Base-by-base conservation (phyloP, 768 basidiomycete species). In the Cystobasidium onofrii region DNA sequence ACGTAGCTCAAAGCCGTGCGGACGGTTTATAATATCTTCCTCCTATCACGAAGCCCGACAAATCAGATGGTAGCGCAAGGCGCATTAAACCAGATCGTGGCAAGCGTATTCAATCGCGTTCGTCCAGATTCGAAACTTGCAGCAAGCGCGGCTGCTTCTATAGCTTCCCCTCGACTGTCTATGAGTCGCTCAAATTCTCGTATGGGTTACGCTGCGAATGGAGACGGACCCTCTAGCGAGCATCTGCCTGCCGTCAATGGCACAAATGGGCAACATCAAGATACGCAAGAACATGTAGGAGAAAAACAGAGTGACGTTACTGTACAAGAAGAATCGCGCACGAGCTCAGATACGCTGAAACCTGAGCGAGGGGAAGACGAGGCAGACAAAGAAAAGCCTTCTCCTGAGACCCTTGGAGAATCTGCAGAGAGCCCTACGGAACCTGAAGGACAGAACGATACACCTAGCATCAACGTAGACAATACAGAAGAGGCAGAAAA, bases 41-140 rank as follows among this genome's bases (percentile, higher is more conserved):
- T 99, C 31, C 85, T 98, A 74, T 93, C 91, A 78, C 85, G 86
- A 25, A 92, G 95, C 78, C 86, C 89, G 3, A 90, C 93, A 63
- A 98, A 95, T 77, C 96, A 98, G 82, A 94, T 91, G 84, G 95
- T 99, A 43, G 96, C 96, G 20, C 96, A 99, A 81, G 96, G 95
- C 23, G 92, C 94, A 20, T 86, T 99, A 20, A 93, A 92, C 0
- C 96, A 99, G 81, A 98, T 99, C 88, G 93, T 98, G 1, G 90
- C 96, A 78, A 94, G 97, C 78, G 88, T 98, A 72, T 98, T 99
- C 80, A 86, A 89, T 17, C 86, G 96, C 25, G 80, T 84, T 43
- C 36, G 39, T 17, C 46, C 43, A 25, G 71, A 73, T 4, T 27
- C 64, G 39, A 75, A 29, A 72, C 64, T 64, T 63, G 71, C 60